Conservation (phyloP, 2,329 filamentous ascomycete genomes). For the Pyrenophora graminea region DNA sequence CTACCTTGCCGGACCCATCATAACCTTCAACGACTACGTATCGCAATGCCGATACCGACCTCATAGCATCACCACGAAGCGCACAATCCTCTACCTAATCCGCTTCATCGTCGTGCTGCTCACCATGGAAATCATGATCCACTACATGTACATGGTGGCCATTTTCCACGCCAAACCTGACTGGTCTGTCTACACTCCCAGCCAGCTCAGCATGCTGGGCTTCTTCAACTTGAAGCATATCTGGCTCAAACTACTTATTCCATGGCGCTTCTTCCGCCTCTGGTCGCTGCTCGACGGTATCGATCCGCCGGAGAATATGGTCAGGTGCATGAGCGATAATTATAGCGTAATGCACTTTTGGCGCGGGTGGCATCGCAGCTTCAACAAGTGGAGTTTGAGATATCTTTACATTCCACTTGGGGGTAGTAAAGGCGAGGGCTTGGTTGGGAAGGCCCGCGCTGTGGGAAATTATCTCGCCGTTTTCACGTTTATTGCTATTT, state of each 20-base stretch:
- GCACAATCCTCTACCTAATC: slow-evolving; percentile 79
- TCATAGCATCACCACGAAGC: slow-evolving; percentile 68
- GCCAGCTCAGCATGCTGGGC: slow-evolving; percentile 85
- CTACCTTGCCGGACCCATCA: slow-evolving; percentile 88
- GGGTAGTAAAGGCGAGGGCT: slow-evolving; percentile 56
- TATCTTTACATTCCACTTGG: slow-evolving; percentile 95
- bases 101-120: slow-evolving; percentile 81
- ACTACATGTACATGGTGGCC: slow-evolving; percentile 91
- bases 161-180: slow-evolving; percentile 80
- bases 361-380: slow-evolving; percentile 94
- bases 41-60: slow-evolving; percentile 77
- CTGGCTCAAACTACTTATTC: slow-evolving; percentile 95
- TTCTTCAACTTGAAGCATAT: slow-evolving; percentile 97
- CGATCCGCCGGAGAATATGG: slow-evolving; percentile 97
- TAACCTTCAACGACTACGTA: slow-evolving; percentile 98
- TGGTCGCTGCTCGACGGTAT: slow-evolving; percentile 90
- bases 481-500: slow-evolving; percentile 96
- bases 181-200: slow-evolving; percentile 83
- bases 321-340: slow-evolving; percentile 94
- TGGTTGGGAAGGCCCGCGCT: slow-evolving; percentile 57
- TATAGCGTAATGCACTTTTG: slow-evolving; percentile 90
- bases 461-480: slow-evolving; percentile 79
- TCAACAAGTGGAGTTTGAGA: slow-evolving; percentile 90
- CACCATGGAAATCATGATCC: slow-evolving; percentile 82
- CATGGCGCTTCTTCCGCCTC: slow-evolving; percentile 98